A percentile compares a stretch with the other conserved stretches of the same genome.
phyloP scores from a whole-genome alignment of 371 early-diverging fungal genomes.

The Choanephora cucurbitarum region DNA sequence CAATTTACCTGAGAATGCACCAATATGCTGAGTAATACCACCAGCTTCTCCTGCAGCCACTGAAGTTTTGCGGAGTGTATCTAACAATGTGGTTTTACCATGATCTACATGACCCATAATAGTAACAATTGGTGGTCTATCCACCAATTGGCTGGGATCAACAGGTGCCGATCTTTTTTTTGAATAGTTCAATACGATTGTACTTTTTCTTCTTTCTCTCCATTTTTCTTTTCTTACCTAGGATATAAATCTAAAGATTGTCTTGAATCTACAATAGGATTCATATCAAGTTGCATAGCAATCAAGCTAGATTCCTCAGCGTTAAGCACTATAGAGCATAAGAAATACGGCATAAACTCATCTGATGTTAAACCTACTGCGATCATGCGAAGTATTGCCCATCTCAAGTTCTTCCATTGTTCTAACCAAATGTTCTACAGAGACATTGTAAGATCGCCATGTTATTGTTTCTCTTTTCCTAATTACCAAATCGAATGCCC shows the following conservation, averaged over 20 bases:
- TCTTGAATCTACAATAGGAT: slow-evolving; percentile 73
- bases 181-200: background rate
- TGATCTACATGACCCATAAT: slow-evolving; percentile 99
- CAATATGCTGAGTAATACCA: slow-evolving; percentile 98
- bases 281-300: slow-evolving; percentile 83
- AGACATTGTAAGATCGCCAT: background rate
- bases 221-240: slow-evolving; percentile 34
- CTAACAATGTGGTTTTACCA: slow-evolving; percentile 97
- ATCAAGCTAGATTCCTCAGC: slow-evolving; percentile 85
- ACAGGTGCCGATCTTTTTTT: slow-evolving; percentile 58
- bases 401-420: slow-evolving; percentile 79
- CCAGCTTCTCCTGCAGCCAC: slow-evolving; percentile 95
- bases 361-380: slow-evolving; percentile 54
- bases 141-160: slow-evolving; percentile 70
- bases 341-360: no score
- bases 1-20: slow-evolving; percentile 88
- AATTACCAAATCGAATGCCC: slow-evolving; percentile 68
- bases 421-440: slow-evolving; percentile 58
- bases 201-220: background rate
- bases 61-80: slow-evolving; percentile 87
- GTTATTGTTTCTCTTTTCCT: background rate
- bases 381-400: slow-evolving; percentile 70
- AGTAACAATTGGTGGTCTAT: slow-evolving; percentile 91
- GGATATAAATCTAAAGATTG: slow-evolving; percentile 63
- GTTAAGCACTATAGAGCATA: slow-evolving; percentile 68